Evolutionary conservation across 305 asterid species (phyloP).

Genomic region (Fraxinus floribunda): DNA sequence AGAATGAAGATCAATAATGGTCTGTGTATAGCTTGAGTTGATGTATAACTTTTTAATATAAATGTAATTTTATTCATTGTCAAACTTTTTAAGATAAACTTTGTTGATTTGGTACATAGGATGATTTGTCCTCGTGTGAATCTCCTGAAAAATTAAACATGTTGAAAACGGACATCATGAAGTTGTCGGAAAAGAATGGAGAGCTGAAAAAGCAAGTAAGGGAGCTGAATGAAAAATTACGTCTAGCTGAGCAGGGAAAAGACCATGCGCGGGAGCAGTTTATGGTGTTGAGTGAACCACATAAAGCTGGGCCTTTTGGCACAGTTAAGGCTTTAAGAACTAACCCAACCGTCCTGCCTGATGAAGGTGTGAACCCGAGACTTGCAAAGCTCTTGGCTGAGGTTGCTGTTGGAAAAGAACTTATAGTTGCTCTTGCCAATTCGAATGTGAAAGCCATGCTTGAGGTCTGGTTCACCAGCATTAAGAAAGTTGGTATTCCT

Average conservation of each 20-base stretch:
- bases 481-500: slow-evolving; percentile 33
- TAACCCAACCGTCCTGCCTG: slow-evolving; percentile 42
- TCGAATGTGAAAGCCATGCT: slow-evolving; percentile 34
- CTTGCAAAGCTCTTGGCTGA: slow-evolving; percentile 39
- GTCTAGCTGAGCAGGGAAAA: slow-evolving; percentile 48
- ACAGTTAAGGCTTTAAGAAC: slow-evolving; percentile 39
- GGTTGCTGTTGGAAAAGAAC: slow-evolving; percentile 36
- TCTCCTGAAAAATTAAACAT: slow-evolving; percentile 42
- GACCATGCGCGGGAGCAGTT: slow-evolving; percentile 41
- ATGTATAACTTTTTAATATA: not conserved
- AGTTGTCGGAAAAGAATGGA: slow-evolving; percentile 48
- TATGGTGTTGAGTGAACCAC: slow-evolving; percentile 27
- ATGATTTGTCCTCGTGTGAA: slow-evolving; percentile 49
- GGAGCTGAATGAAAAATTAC: slow-evolving; percentile 53
- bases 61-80: not conserved
- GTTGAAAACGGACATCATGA: slow-evolving; percentile 48
- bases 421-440: slow-evolving; percentile 47
- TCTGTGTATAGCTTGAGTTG: slow-evolving; percentile 7
- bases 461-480: slow-evolving; percentile 37
- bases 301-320: slow-evolving; percentile 43
- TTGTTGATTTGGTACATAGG: slow-evolving; percentile 37
- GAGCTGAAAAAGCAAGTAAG: slow-evolving; percentile 56
- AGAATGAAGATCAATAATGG: not conserved
- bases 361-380: slow-evolving; percentile 41
- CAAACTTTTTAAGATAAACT: not conserved